Base-by-base conservation (phyloP, 1,284 basidiomycete species). In the Trichosporon ovoides region DNA sequence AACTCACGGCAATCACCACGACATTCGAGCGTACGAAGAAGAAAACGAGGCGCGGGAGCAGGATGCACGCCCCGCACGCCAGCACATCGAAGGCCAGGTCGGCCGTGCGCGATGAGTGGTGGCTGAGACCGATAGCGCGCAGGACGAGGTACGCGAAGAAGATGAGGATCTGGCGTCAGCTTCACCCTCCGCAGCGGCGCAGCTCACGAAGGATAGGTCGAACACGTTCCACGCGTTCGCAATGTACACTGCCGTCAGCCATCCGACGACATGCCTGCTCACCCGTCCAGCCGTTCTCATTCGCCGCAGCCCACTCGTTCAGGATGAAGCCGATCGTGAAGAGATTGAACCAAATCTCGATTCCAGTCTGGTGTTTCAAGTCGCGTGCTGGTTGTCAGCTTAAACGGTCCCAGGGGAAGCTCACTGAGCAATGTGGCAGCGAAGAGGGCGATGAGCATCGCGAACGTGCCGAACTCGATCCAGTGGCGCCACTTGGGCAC, bases 171-270 rank as follows among this genome's bases (percentile, higher is more conserved):
- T 71, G 38, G 38, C 18, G 49, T 65, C 54, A 64, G 57, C 24
- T n/a, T n/a, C n/a, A n/a, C 16, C 66, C 35, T 38, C 70, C 9
- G 28, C 28, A 31, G 4, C 82, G 4, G 28, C 28, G 28, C 9
- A 31, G 28, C 28, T 31, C 28, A 31, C 28, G 74, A 90, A 92
- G 0, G 84, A 79, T 6, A 88, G 83, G 70, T 93, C 91, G 65
- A 93, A 91, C 1, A 85, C 85, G 70, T 91, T 93, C 90, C 90
- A 93, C 13, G 75, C 89, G 70, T 88, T 90, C 19, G 88, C 87
- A 46, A 89, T 83, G 71, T 91, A 91, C 55, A 92, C 88, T 89
- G 65, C 57, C 48, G n/a, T 48, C 58, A 52, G 68, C 56, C 19
- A 12, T 3, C 35, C 31, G 16, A 6, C 10, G 33, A 14, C 28